Evolutionary conservation across 768 basidiomycete genomes (phyloP).

Genomic region (Trametes punicea): DNA sequence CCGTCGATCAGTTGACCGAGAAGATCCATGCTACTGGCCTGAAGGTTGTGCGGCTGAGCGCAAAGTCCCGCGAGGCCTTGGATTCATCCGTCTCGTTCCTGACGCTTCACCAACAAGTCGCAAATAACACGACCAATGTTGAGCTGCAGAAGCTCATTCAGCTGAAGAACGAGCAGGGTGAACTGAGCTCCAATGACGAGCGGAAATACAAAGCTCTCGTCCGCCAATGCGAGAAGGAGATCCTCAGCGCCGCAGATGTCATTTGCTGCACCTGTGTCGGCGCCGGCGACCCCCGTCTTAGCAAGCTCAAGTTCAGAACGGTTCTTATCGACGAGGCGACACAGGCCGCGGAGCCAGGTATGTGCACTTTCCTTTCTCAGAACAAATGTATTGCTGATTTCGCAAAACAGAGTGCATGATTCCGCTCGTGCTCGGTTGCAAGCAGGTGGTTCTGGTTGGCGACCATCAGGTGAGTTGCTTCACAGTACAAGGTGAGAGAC

Average conservation of each 20-base stretch:
- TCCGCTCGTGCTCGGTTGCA: constrained; percentile 94
- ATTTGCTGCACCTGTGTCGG: constrained; percentile 99
- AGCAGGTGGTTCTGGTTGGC: constrained; percentile 97
- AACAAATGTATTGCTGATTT: background rate
- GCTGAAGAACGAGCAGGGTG: constrained; percentile 96
- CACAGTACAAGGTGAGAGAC: background rate
- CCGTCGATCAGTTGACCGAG: constrained; percentile 97
- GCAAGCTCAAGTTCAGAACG: constrained; percentile 97
- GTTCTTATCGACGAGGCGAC: constrained; percentile 99
- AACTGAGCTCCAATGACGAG: constrained; percentile 94
- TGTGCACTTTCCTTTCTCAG: constrained; percentile 18
- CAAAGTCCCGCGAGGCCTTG: constrained; percentile 96
- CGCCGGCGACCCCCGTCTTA: constrained; percentile 92
- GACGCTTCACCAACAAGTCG: constrained; percentile 95
- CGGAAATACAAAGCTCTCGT: constrained; percentile 97
- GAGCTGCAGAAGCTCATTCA: constrained; percentile 98
- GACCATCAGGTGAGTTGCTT: constrained; percentile 63
- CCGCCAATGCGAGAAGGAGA: constrained; percentile 96
- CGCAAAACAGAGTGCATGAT: constrained; percentile 90
- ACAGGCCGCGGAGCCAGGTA: constrained; percentile 95
- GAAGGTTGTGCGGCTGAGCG: constrained; percentile 96
- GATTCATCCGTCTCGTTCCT: constrained; percentile 94
- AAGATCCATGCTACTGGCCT: constrained; percentile 99
- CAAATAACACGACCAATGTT: constrained; percentile 92
- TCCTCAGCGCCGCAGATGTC: constrained; percentile 90